Evolutionary conservation across 768 basidiomycete genomes (phyloP), one percentile per base, ranked within the genome.

Genomic region (Russula sp.): DNA sequence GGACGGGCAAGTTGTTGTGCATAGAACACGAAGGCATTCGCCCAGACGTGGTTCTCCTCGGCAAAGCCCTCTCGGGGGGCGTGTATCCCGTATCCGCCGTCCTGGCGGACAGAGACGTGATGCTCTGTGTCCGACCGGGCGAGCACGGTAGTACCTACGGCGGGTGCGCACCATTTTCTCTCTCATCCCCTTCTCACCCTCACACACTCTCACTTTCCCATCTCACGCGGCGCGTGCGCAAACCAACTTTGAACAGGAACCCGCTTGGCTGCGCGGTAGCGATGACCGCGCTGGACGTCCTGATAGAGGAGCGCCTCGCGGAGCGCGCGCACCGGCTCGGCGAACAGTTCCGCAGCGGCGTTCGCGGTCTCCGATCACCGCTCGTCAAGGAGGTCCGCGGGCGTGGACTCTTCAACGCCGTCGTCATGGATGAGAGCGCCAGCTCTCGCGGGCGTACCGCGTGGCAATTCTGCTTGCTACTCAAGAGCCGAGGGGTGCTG

Each of bases 1-100:
- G 96, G 46, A 98, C 96, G 0, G 96, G 96, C 42, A 94, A 90
- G 79, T 84, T 98, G 86, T 84, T 98, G 50, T 90, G 88, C 61
- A 90, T 81, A 69, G 87, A 98, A 69, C 88, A 93, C 70, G 94
- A 96, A 65, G 78, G 81, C 58, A 82, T 97, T 69, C 83, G 89
- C 66, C 95, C 97, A 32, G 97, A 99, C 70, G 82, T 99, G 56
- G 78, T 98, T 34, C 82, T 96, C 14, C 83, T 99, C 56, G 97
- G 97, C 49, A 99, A 99, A 75, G 97, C 97, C 0, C 83, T 99
- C 7, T 96, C 94, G 4, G 96, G 97, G 32, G 97, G 97, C 72
- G 90, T 98, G 62, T 98, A 97, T 73, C 96, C 97, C 47, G 95
- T 99, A 11, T 97, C 95, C 29, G 93, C 91, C 14, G 95, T 98